phyloP scores from a whole-genome alignment of 75 land plant genomes.

The Sequoiadendron giganteum region DNA sequence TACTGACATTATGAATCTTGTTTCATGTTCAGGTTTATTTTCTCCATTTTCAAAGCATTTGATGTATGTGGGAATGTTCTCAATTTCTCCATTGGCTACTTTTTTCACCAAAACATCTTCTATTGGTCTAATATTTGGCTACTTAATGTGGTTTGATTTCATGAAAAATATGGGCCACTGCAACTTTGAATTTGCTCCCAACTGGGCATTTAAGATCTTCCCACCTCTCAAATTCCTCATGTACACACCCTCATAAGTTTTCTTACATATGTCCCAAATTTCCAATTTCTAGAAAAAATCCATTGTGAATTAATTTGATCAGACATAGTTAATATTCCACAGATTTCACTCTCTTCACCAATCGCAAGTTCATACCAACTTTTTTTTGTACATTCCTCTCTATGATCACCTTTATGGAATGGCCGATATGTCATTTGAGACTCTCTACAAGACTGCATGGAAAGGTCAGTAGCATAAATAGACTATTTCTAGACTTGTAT shows the following conservation, averaged over 20 bases:
- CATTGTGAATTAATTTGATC: neutral
- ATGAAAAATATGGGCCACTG: constrained; percentile 98
- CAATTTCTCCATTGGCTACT: constrained; percentile 32
- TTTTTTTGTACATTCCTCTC: constrained; percentile 82
- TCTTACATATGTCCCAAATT: neutral
- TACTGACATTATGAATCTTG: no score
- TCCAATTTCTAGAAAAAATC: no score
- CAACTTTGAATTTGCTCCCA: constrained; percentile 89
- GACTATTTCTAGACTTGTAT: neutral
- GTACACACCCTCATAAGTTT: constrained; percentile 83
- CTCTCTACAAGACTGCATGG: constrained; percentile 34
- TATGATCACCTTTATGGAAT: constrained; percentile 83
- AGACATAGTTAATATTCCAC: neutral
- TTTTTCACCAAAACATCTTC: constrained; percentile 41
- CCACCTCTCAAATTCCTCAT: constrained; percentile 87
- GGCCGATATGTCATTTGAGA: constrained; percentile 53
- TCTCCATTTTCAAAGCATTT: no score
- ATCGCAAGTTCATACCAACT: constrained; percentile 86
- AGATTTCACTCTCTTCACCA: constrained; percentile 93
- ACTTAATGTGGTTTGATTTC: constrained; percentile 75
- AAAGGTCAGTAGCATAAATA: constrained; percentile 9
- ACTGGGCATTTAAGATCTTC: constrained; percentile 55
- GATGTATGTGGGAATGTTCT: constrained; percentile 42
- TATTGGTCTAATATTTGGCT: constrained; percentile 33
- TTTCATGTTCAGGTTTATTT: no score